Evolutionary conservation across 2,329 filamentous ascomycete species (phyloP), one percentile per base, ranked within the genome.

Genomic region (Alternaria ventricosa): DNA sequence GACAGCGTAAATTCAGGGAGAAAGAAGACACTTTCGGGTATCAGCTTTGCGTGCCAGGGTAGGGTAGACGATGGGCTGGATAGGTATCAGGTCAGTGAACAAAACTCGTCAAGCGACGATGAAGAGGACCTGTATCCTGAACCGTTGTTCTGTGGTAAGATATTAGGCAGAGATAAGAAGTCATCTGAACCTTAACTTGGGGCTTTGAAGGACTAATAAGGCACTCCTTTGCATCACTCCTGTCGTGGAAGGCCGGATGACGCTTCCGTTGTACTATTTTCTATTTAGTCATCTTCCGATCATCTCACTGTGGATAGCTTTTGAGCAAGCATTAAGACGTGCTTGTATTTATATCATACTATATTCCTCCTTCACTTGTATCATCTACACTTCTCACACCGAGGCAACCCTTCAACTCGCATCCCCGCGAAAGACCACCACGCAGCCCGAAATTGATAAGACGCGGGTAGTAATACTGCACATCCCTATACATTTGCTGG

Each of bases 41-140:
- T 57, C 15, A 74, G 71, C 53, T 75, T 75, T 60, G 55, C 15
- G 10, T 75, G 73, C 46, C 66, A 61, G 56, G 74, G 74, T 7
- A 6, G 74, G n/a, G n/a, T 2, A 13, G 30, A 53, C 9, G 46
- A 53, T 44, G 13, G 61, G 8, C 27, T 47, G 36, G 60, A 61
- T 18, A 53, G 55, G 28, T 45, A 46, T 23, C 23, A 55, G 46
- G 55, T 43, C 23, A 46, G 41, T 27, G 58, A 50, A 22, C 27
- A 23, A 15, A 18, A 18, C 36, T 7, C 18, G 20, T 41, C 33
- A n/a, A 41, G 58, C 18, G 25, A 33, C 23, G 23, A 61, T 9
- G 58, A 50, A 5, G 7, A 54, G 30, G 25, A 28, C 10, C 3
- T 65, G 49, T 12, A 54, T 30, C 69, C 65, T 53, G 50, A 30